These are phyloP conservation scores for Boletus eberwhitei DNA, from an alignment of 768 basidiomycete genomes.

Conservation along the genomic window DNA sequence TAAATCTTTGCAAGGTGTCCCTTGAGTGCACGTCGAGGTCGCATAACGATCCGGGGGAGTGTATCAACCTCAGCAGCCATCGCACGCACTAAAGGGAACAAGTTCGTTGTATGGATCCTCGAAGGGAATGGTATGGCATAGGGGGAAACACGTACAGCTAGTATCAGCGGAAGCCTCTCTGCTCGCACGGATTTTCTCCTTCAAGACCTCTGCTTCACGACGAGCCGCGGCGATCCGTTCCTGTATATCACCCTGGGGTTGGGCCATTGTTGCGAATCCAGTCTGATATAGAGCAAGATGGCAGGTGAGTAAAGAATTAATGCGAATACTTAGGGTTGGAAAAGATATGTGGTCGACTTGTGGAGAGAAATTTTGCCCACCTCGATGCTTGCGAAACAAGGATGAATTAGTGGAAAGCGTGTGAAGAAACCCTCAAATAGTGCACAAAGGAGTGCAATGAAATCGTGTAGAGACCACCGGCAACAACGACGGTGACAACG, in stretches of 20 bases:
- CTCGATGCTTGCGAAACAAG: conserved; percentile 30
- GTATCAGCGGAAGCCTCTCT: conserved; percentile 98
- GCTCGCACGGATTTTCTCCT: conserved; percentile 97
- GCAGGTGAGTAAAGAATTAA: background rate
- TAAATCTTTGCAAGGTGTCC: conserved; percentile 99
- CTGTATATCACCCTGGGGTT: conserved; percentile 80
- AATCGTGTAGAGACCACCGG: conserved; percentile 8
- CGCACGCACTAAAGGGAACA: conserved; percentile 69
- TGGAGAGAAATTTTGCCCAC: conserved; percentile 28
- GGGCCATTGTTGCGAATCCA: conserved; percentile 52
- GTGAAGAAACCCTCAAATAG: conserved; percentile 22
- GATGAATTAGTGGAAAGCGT: conserved; percentile 26
- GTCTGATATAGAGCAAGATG: conserved; percentile 1
- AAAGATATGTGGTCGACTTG: conserved; percentile 7
- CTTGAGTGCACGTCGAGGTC: conserved; percentile 89
- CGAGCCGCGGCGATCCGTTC: conserved; percentile 94
- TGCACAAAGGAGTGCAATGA: conserved; percentile 10
- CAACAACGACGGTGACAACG: conserved; percentile 4
- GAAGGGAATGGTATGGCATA: background rate
- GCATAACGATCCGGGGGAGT: conserved; percentile 95
- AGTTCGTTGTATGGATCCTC: conserved; percentile 14
- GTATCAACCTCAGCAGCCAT: conserved; percentile 97
- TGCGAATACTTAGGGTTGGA: background rate
- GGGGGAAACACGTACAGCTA: conserved; percentile 63
- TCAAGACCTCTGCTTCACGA: conserved; percentile 93